A percentile compares a stretch with the other conserved stretches of the same genome.
phyloP scores from a whole-genome alignment of 2,329 filamentous ascomycete species.

The Lasiodiplodia gonubiensis region DNA sequence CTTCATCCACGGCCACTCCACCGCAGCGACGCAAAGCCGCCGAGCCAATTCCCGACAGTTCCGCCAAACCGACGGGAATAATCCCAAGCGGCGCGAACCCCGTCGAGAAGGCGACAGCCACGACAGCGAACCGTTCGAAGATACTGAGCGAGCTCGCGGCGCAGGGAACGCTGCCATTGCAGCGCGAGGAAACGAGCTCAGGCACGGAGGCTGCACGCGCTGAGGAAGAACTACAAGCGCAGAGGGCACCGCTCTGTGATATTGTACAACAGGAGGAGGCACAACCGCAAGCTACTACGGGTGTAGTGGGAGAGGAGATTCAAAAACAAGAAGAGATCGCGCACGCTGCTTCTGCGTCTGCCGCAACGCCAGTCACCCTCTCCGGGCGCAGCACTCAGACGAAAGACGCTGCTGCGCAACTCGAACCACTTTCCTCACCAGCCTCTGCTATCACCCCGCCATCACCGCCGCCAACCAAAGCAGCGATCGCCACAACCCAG shows the following conservation, averaged over 20 bases:
- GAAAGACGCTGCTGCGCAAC: background rate
- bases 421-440: background rate
- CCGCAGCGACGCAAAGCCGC: background rate
- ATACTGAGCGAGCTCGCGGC: constrained; percentile 9
- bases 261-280: background rate
- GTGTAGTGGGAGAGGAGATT: background rate
- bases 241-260: background rate
- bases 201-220: background rate
- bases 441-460: background rate
- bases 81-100: background rate
- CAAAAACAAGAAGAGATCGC: background rate
- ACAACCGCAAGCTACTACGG: background rate
- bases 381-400: background rate
- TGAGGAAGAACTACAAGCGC: background rate
- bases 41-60: background rate
- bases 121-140: background rate
- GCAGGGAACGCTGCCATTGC: background rate
- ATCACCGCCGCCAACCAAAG: background rate
- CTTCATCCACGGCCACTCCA: background rate
- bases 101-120: background rate
- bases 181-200: background rate
- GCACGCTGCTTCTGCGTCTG: background rate
- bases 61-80: background rate
- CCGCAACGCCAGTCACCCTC: background rate
- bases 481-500: background rate